Evolutionary conservation across 805 yeast species (phyloP).

Genomic region (Saturnispora saitoi): DNA sequence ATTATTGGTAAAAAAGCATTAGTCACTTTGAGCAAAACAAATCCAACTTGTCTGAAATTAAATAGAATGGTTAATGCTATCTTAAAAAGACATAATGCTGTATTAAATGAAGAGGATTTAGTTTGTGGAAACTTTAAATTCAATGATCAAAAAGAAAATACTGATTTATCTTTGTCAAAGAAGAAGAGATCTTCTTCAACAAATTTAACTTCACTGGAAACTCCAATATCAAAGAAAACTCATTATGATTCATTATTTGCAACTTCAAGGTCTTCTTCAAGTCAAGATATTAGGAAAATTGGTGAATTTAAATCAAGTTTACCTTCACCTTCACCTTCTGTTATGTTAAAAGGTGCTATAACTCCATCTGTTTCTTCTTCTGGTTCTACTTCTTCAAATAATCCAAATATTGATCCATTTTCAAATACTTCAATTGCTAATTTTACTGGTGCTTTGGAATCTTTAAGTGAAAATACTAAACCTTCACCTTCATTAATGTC

Average conservation of each 20-base stretch:
- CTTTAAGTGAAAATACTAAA: constrained; percentile 2
- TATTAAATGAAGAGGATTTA: constrained; percentile 7
- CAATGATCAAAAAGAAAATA: neutral
- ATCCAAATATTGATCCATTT: constrained; percentile 7
- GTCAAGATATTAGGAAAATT: constrained; percentile 5
- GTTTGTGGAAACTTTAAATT: constrained; percentile 7
- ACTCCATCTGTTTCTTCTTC: neutral
- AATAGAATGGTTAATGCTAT: constrained; percentile 38
- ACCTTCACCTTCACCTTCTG: neutral
- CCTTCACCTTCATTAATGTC: neutral
- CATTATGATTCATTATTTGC: constrained; percentile 5
- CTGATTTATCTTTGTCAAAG: neutral
- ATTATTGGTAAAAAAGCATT: constrained; percentile 34
- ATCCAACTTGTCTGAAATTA: constrained; percentile 39
- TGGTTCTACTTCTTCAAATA: neutral
- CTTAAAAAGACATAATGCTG: constrained; percentile 16
- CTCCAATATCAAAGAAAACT: neutral
- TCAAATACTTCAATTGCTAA: neutral
- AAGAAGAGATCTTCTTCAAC: constrained; percentile 6
- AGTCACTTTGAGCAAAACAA: constrained; percentile 31
- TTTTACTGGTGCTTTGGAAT: constrained; percentile 7
- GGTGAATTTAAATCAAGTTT: neutral
- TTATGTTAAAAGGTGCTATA: neutral
- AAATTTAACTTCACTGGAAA: neutral
- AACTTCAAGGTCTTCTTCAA: constrained; percentile 2